Percentiles rank a stretch among this genome's conserved stretches.
These are phyloP conservation scores for Kokia cookei DNA, from an alignment of 441 rosid genomes.

Conservation along the genomic window DNA sequence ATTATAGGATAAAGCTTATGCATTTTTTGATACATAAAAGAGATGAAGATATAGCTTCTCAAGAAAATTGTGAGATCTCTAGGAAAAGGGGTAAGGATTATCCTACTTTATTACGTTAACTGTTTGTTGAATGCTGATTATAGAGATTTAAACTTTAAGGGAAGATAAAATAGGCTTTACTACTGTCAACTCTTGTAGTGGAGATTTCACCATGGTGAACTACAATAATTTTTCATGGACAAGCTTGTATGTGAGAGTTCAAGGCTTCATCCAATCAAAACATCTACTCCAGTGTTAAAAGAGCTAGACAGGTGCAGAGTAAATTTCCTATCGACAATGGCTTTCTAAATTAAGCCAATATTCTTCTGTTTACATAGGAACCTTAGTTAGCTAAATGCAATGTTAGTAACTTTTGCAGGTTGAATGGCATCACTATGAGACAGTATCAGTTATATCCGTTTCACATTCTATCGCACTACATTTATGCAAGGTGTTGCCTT, in stretches of 20 bases:
- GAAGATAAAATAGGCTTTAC: neutral
- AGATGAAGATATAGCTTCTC: neutral
- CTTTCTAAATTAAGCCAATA: neutral
- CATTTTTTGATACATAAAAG: neutral
- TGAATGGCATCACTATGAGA: neutral
- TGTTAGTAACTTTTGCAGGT: neutral
- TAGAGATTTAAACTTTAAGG: neutral
- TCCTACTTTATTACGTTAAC: neutral
- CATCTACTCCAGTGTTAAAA: neutral
- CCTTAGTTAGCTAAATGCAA: neutral
- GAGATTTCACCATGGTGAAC: neutral
- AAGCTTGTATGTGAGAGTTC: neutral
- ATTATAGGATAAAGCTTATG: neutral
- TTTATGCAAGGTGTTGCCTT: neutral
- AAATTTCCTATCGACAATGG: neutral
- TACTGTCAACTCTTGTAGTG: neutral
- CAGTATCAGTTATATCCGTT: neutral
- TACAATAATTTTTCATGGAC: neutral
- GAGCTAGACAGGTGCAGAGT: neutral
- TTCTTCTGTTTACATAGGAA: neutral
- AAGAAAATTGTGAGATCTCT: neutral
- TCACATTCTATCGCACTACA: neutral
- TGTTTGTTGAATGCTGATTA: neutral
- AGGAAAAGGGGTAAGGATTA: neutral
- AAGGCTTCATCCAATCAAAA: neutral